Conservation (phyloP, 192 early-diverging fungal genomes). For the Dissophora ornata region DNA sequence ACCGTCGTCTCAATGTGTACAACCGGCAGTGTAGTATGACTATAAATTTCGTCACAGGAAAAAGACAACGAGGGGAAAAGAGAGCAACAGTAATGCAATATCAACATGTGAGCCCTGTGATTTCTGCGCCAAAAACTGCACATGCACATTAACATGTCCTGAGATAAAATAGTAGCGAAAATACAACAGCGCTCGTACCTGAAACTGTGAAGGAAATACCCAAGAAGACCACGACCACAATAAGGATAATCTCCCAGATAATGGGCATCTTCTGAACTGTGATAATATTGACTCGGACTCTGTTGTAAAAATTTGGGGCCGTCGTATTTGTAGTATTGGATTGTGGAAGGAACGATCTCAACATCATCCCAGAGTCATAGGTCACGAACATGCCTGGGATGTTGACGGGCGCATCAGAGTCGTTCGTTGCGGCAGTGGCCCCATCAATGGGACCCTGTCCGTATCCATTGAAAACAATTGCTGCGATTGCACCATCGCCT, state of each 20-base stretch:
- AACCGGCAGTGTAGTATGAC: conserved; percentile 41
- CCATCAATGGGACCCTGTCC: conserved; percentile 9
- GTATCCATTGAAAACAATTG: conserved; percentile 25
- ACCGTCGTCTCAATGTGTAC: conserved; percentile 32
- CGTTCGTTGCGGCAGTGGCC: conserved; percentile 18
- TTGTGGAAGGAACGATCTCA: not conserved
- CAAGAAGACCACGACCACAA: conserved; percentile 36
- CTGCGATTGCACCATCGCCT: conserved; percentile 21
- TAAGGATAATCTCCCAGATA: conserved; percentile 48
- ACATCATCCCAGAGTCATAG: conserved; percentile 15
- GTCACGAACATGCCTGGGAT: conserved; percentile 30
- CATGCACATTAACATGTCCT: not conserved
- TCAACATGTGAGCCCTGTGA: not conserved
- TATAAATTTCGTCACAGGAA: not conserved
- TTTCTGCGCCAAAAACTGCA: too few species aligned
- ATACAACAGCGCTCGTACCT: conserved; percentile 15
- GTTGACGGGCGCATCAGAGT: not conserved
- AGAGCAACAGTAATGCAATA: not conserved
- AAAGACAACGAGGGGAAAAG: not conserved
- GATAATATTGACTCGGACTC: conserved; percentile 15
- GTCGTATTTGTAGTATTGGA: conserved; percentile 5
- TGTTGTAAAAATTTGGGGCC: not conserved
- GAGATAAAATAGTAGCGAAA: not conserved
- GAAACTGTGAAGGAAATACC: conserved; percentile 41
- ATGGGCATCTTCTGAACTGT: conserved; percentile 24